Base-by-base conservation (phyloP, 2,329 filamentous ascomycete genomes). In the Calonectria hongkongensis region DNA sequence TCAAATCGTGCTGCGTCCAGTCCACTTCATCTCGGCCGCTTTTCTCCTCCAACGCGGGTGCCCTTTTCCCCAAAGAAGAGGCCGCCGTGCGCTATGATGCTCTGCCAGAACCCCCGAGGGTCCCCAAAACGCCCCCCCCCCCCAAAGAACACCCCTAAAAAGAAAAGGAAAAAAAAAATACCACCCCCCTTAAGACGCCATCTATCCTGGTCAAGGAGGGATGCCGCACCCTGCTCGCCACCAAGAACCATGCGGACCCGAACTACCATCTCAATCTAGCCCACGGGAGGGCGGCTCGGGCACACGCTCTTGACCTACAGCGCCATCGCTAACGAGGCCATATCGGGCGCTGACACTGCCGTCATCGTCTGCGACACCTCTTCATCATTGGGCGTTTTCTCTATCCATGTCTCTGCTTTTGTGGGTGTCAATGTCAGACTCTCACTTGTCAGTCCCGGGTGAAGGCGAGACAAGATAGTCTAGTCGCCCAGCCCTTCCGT, bases 211-310 rank as follows among this genome's bases (percentile, higher is more conserved):
- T 41, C 21, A 30, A 33, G 51, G 43, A 41, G 51, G 65, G 63
- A 63, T 71, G 64, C 64, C 50, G 56, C 64, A 67, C 69, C 65
- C 50, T 39, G 48, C 41, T 58, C 21, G 21, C 56, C 56, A 66
- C 63, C 63, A 66, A 41, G 50, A 63, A 54, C 64, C 64, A 45
- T 56, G 45, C 70, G 65, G 65, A 64, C 47, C 56, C 47, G 47
- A 71, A 54, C 69, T 71, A 67, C 54, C 54, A 67, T 47, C 54
- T 62, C 63, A 62, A 63, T 62, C 64, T 71, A 72, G 65, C 28
- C 65, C 70, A 56, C 70, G 70, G 70, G 70, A 72, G 56, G 33
- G 48, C 70, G 70, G 70, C 70, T 72, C 43, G 48, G 47, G 21
- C 28, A 39, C 58, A 65, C 39, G 48, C 65, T 63, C 33, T 41